Conservation (phyloP, 176 grass and related monocot species). For the Thinopyrum elongatum region DNA sequence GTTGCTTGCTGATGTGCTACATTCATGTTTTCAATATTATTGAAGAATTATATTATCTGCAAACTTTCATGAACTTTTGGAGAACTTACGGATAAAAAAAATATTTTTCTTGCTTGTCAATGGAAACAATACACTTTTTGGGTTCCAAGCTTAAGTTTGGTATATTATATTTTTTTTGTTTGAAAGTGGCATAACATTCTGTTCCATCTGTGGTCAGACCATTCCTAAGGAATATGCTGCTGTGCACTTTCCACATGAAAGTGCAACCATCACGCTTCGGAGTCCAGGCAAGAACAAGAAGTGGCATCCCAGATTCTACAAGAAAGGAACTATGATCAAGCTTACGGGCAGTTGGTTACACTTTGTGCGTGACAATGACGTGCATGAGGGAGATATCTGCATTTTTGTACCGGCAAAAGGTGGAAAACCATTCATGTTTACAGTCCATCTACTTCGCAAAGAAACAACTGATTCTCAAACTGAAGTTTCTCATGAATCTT, state of each 20-base stretch:
- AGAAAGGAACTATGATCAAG: neutral
- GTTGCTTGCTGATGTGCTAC: neutral
- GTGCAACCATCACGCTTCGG: neutral
- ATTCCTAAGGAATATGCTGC: slow-evolving; percentile 34
- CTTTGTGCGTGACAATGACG: neutral
- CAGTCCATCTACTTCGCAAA: neutral
- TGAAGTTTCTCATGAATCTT: neutral
- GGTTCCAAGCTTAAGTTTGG: neutral
- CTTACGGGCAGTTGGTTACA: neutral
- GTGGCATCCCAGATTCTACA: neutral
- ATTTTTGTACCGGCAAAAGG: neutral
- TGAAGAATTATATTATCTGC: neutral
- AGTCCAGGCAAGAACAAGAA: neutral
- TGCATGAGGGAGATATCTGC: neutral
- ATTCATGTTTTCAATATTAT: neutral
- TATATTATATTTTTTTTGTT: neutral
- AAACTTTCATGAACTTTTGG: neutral
- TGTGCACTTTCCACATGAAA: slow-evolving; percentile 15
- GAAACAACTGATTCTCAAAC: neutral
- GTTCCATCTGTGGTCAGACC: slow-evolving; percentile 20
- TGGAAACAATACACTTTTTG: neutral
- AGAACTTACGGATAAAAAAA: neutral
- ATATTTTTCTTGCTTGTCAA: neutral
- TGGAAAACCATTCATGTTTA: neutral
- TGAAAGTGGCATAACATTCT: neutral